phyloP scores from a whole-genome alignment of 768 basidiomycete species.

The Phaeotremella skinneri region DNA sequence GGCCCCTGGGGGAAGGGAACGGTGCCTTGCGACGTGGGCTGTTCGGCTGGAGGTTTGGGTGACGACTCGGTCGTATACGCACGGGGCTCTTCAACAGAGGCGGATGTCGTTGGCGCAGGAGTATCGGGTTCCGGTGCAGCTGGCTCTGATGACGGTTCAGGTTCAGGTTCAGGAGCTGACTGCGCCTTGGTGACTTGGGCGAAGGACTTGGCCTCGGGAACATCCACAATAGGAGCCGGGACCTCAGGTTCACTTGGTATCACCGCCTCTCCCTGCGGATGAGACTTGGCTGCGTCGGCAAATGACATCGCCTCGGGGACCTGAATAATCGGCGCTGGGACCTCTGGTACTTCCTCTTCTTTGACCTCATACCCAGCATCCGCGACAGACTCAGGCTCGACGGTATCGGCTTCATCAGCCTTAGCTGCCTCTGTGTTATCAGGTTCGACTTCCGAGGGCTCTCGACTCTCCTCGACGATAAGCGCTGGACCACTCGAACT shows the following conservation, averaged over 20 bases:
- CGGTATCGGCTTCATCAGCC: conserved; percentile 49
- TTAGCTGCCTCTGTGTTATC: conserved; percentile 52
- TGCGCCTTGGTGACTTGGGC: neutral
- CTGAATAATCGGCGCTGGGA: conserved; percentile 4
- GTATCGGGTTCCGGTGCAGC: neutral
- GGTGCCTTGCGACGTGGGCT: neutral
- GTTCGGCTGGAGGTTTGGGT: neutral
- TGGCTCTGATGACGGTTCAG: neutral
- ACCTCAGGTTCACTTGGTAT: neutral
- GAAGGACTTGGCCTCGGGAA: conserved; percentile 4
- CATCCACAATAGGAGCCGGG: neutral
- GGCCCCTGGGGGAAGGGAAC: conserved; percentile 21
- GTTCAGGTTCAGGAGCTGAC: no score
- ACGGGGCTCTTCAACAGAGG: neutral
- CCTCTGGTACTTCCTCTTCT: conserved; percentile 14
- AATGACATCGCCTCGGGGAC: conserved; percentile 12
- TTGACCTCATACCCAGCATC: conserved; percentile 17
- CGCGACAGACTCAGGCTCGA: conserved; percentile 15
- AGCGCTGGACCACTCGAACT: neutral
- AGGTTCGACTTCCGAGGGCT: neutral
- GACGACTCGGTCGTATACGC: neutral
- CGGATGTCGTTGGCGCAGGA: neutral
- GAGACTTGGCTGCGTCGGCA: conserved; percentile 17
- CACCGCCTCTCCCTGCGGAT: neutral
- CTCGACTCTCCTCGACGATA: neutral